Conservation (phyloP, 208 protist species). For the Leishmania arabica region DNA sequence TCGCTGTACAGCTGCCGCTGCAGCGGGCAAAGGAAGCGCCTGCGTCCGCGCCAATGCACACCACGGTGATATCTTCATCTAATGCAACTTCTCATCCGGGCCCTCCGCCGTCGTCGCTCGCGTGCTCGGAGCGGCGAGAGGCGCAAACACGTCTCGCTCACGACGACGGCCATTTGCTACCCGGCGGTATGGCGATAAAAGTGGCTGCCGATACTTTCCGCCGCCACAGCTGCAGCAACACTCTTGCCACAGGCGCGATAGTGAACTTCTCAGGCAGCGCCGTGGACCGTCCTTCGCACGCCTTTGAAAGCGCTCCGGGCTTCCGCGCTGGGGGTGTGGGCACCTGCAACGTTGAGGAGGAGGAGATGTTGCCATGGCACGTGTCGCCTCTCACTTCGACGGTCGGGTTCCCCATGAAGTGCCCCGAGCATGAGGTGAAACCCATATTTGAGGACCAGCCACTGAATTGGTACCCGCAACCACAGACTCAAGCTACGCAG, state of each 20-base stretch:
- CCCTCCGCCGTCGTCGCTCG: not conserved
- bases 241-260: not conserved
- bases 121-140: not conserved
- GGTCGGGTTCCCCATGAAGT: not conserved
- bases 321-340: not conserved
- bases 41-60: not conserved
- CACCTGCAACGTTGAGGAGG: not conserved
- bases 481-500: not conserved
- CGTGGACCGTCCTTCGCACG: not conserved
- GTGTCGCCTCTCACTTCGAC: not conserved
- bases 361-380: not conserved
- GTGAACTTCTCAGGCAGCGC: not conserved
- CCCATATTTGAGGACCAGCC: conserved; percentile 15
- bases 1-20: conserved; percentile 30
- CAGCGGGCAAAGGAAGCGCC: not conserved
- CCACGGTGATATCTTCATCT: not conserved
- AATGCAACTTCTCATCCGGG: not conserved
- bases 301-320: not conserved
- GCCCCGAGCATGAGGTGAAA: not conserved
- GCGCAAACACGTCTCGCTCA: not conserved
- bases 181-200: not conserved
- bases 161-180: not conserved
- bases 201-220: conserved; percentile 8
- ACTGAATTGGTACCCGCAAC: not conserved
- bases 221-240: not conserved